A percentile compares a stretch with the other conserved stretches of the same genome.
Conservation (phyloP, 2,329 filamentous ascomycete genomes). For the Waltergamsia citrina region DNA sequence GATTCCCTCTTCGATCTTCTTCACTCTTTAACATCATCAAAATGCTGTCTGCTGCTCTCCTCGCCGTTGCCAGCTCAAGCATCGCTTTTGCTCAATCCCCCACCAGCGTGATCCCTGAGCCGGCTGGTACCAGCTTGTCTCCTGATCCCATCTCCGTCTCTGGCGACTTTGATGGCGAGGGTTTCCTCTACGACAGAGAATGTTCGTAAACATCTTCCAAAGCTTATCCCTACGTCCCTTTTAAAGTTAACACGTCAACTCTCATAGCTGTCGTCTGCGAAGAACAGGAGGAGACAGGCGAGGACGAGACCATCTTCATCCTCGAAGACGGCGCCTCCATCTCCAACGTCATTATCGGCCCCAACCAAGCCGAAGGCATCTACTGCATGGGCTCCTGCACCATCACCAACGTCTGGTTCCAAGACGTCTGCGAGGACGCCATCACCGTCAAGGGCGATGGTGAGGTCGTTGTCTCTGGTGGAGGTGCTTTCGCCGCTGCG, state of each 20-base stretch:
- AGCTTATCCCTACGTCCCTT: not conserved
- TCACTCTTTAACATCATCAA: not conserved
- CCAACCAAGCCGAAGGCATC: conserved; percentile 38
- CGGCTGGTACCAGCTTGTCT: conserved; percentile 3
- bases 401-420: conserved; percentile 33
- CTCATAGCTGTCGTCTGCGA: conserved; percentile 10
- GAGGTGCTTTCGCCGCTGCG: conserved; percentile 29
- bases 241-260: not conserved
- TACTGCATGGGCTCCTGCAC: conserved; percentile 38
- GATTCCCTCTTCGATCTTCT: not conserved
- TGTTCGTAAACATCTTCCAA: conserved; percentile 1
- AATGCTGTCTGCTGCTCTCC: conserved; percentile 2
- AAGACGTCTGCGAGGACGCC: conserved; percentile 30
- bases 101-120: conserved; percentile 1
- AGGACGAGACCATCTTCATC: conserved; percentile 36
- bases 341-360: conserved; percentile 43
- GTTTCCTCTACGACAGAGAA: conserved; percentile 6
- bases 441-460: conserved; percentile 27
- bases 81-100: conserved; percentile 1
- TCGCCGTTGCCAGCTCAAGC: conserved; percentile 1
- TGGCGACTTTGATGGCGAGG: conserved; percentile 2
- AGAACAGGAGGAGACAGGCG: conserved; percentile 14
- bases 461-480: conserved; percentile 22
- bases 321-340: conserved; percentile 38
- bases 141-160: conserved; percentile 1